Evolutionary conservation across 441 rosid genomes (phyloP).

Genomic region (Pelargonium cotyledonis): DNA sequence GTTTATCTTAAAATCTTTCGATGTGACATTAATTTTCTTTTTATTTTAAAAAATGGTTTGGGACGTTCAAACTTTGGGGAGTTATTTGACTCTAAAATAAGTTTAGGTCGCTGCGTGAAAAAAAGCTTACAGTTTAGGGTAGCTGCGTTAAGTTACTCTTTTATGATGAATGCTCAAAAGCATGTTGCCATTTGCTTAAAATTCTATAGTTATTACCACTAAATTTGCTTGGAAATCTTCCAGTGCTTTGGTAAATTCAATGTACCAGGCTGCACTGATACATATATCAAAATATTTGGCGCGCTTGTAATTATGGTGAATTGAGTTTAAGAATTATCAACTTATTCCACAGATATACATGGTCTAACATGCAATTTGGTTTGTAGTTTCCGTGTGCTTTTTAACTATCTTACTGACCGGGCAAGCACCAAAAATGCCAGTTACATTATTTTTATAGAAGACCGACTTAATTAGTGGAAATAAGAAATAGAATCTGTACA

Average conservation of each 20-base stretch:
- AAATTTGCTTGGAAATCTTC: background rate
- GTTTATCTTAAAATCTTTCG: too few species aligned
- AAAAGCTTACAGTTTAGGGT: too few species aligned
- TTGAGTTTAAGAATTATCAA: background rate
- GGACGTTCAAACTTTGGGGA: too few species aligned
- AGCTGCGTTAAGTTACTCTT: too few species aligned
- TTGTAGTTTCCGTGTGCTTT: background rate
- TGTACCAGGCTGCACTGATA: background rate
- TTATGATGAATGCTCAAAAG: too few species aligned
- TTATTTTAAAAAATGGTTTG: too few species aligned
- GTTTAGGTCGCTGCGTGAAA: too few species aligned
- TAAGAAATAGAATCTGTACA: background rate
- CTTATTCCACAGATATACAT: background rate
- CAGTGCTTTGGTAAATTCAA: background rate
- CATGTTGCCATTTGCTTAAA: too few species aligned
- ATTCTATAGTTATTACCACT: background rate
- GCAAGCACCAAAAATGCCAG: background rate
- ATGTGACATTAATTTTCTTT: too few species aligned
- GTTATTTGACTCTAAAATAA: too few species aligned
- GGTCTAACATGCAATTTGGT: background rate
- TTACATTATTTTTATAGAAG: background rate
- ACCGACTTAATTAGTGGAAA: background rate
- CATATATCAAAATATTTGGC: background rate
- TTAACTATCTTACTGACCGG: too few species aligned
- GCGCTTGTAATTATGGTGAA: background rate